Evolutionary conservation across 768 basidiomycete genomes (phyloP).

Genomic region (Leccinum obscurum): DNA sequence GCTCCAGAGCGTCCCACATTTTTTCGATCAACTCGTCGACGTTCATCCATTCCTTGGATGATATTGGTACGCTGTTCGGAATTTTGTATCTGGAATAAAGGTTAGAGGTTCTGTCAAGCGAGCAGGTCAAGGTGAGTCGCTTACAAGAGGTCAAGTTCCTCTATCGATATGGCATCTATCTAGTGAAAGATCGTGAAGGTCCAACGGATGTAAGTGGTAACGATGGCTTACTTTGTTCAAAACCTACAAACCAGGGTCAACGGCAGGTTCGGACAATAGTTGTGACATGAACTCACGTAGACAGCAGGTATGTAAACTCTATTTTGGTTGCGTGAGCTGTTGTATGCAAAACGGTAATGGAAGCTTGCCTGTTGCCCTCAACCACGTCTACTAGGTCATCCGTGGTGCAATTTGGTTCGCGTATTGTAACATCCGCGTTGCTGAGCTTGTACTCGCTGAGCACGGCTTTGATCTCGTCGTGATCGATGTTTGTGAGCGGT

Average conservation of each 20-base stretch:
- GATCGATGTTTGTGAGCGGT: slow-evolving; percentile 92
- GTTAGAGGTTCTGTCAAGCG: not conserved
- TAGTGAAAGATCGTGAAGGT: slow-evolving; percentile 30
- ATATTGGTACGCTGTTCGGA: slow-evolving; percentile 92
- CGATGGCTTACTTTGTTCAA: slow-evolving; percentile 68
- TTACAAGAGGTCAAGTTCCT: slow-evolving; percentile 90
- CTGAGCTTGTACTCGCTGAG: slow-evolving; percentile 89
- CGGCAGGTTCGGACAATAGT: not conserved
- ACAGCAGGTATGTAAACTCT: slow-evolving; percentile 93
- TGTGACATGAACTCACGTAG: slow-evolving; percentile 56
- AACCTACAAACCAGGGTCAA: slow-evolving; percentile 44
- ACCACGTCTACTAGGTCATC: slow-evolving; percentile 98
- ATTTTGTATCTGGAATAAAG: slow-evolving; percentile 73
- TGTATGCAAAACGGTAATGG: not conserved
- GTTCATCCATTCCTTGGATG: slow-evolving; percentile 94
- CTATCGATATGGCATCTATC: slow-evolving; percentile 98
- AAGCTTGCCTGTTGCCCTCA: slow-evolving; percentile 80
- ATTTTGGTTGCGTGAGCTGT: slow-evolving; percentile 7
- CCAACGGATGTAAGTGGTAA: slow-evolving; percentile 1
- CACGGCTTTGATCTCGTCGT: slow-evolving; percentile 94
- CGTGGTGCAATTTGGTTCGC: slow-evolving; percentile 87
- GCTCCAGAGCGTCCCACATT: slow-evolving; percentile 93
- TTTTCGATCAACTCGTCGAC: slow-evolving; percentile 89
- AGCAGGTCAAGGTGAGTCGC: slow-evolving; percentile 23
- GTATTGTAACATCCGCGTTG: slow-evolving; percentile 90